A percentile compares a stretch with the other conserved stretches of the same genome.
These are phyloP conservation scores for Tricholoma sp. DNA, from an alignment of 768 basidiomycete genomes.

Conservation along the genomic window DNA sequence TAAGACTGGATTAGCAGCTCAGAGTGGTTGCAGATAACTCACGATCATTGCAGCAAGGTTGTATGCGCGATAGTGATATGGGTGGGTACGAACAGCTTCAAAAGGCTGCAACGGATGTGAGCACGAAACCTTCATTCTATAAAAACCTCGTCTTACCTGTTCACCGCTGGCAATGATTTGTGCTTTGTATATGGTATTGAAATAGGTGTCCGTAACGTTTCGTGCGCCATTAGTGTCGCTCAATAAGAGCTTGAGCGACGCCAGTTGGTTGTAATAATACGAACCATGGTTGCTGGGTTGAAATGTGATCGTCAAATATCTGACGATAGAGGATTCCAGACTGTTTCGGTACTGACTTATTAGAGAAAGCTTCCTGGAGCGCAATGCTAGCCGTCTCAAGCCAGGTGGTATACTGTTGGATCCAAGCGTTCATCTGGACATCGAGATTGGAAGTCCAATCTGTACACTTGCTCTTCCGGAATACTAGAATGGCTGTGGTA, in stretches of 20 bases:
- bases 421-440: constrained; percentile 44
- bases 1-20: not conserved
- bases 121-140: not conserved
- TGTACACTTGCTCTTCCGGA: constrained; percentile 42
- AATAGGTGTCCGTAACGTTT: constrained; percentile 43
- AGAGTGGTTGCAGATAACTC: constrained; percentile 14
- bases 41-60: constrained; percentile 69
- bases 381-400: constrained; percentile 44
- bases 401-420: constrained; percentile 49
- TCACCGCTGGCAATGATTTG: constrained; percentile 58
- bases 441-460: constrained; percentile 55
- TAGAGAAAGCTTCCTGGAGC: constrained; percentile 37
- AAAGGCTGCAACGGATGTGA: constrained; percentile 36
- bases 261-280: constrained; percentile 58
- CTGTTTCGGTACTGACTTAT: constrained; percentile 39
- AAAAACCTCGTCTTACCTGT: constrained; percentile 31
- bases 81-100: constrained; percentile 55
- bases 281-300: constrained; percentile 56
- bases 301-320: not conserved
- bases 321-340: not conserved
- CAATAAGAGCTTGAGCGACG: constrained; percentile 49
- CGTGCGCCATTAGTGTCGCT: constrained; percentile 46
- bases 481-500: constrained; percentile 44
- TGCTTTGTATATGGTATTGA: constrained; percentile 39
- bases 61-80: constrained; percentile 65